phyloP scores from a whole-genome alignment of 805 yeast species.

The Candida adriatica region DNA sequence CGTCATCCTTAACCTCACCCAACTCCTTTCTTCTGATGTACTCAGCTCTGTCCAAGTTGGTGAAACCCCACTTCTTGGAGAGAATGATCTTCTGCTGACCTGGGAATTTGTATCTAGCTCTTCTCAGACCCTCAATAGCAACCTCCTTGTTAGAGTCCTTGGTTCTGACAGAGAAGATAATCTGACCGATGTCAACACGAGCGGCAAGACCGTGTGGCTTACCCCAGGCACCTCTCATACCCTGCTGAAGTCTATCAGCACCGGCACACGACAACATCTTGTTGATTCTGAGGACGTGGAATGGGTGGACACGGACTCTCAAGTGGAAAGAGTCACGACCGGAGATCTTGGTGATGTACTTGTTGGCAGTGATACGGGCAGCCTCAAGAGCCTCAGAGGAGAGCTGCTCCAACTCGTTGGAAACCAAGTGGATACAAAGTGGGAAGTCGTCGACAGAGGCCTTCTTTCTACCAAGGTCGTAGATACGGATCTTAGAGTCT shows the following conservation, averaged over 20 bases:
- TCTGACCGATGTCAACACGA: conserved; percentile 98
- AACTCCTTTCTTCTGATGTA: conserved; percentile 84
- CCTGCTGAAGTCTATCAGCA: conserved; percentile 99
- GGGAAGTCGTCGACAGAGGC: conserved; percentile 98
- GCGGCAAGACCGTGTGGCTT: conserved; percentile 99
- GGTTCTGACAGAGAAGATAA: conserved; percentile 96
- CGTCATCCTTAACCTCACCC: conserved; percentile 99
- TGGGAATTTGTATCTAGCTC: conserved; percentile 99
- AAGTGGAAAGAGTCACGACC: conserved; percentile 99
- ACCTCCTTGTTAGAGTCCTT: conserved; percentile 97
- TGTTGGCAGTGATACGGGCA: conserved; percentile 99
- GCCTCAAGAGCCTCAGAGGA: conserved; percentile 99
- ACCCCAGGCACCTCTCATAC: conserved; percentile 99
- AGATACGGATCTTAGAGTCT: conserved; percentile 98
- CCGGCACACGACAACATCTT: conserved; percentile 99
- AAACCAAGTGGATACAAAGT: conserved; percentile 97
- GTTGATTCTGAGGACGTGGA: conserved; percentile 99
- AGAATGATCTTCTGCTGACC: conserved; percentile 99
- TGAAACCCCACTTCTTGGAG: conserved; percentile 99
- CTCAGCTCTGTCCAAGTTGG: conserved; percentile 96
- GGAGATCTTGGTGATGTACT: conserved; percentile 94
- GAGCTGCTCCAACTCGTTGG: conserved; percentile 98
- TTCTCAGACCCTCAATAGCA: conserved; percentile 98
- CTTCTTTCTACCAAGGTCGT: conserved; percentile 99
- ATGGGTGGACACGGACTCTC: conserved; percentile 99